Conservation (phyloP, 1,284 basidiomycete species). For the Sporisorium graminicola region DNA sequence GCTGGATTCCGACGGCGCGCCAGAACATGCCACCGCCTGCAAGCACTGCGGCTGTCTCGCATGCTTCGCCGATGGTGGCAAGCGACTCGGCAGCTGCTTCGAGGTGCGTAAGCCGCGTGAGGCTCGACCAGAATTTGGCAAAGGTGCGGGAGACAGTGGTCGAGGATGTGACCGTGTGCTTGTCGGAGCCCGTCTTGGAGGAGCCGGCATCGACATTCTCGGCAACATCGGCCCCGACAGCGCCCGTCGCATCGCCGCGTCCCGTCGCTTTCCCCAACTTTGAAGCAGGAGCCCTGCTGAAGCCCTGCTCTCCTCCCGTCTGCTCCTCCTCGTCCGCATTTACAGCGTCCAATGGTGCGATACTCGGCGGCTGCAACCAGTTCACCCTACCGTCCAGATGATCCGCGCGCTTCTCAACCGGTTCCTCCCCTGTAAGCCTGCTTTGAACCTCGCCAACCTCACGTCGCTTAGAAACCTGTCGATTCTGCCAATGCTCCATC, state of each 20-base stretch:
- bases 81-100: conserved; percentile 20
- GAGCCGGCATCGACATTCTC: conserved; percentile 10
- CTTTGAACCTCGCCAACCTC: neutral
- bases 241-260: conserved; percentile 29
- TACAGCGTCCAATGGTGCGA: conserved; percentile 24
- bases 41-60: conserved; percentile 54
- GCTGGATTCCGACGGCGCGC: conserved; percentile 51
- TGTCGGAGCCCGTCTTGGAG: neutral
- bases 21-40: conserved; percentile 58
- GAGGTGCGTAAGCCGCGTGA: conserved; percentile 17
- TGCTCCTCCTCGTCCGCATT: neutral
- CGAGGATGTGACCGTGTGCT: neutral
- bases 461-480: conserved; percentile 1
- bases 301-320: conserved; percentile 12
- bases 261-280: conserved; percentile 41
- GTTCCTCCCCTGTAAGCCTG: conserved; percentile 29
- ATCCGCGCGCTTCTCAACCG: conserved; percentile 19
- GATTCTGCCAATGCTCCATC: conserved; percentile 43
- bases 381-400: conserved; percentile 5
- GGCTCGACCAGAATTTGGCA: conserved; percentile 7
- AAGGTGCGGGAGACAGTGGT: neutral
- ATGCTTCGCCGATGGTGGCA: conserved; percentile 47
- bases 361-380: conserved; percentile 34
- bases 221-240: conserved; percentile 32
- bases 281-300: neutral